Evolutionary conservation across 441 rosid species (phyloP), one percentile per base, ranked within the genome.

Genomic region (Jatropha multifida): DNA sequence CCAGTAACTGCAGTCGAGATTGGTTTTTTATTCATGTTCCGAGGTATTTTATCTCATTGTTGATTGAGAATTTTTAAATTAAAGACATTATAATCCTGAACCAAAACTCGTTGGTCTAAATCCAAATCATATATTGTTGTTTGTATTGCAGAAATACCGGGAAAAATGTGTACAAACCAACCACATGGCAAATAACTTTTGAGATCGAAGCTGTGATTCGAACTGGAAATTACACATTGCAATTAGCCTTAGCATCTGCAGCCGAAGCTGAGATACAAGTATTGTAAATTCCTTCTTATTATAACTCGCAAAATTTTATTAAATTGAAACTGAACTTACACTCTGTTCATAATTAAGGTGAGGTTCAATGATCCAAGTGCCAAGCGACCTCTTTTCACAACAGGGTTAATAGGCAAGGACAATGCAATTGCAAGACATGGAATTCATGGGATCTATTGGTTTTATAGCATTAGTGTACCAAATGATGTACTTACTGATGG

Each of bases 211-310:
- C 63, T 8, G 79, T 79, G 10, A 70, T 77, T 59, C 41, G 38
- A 37, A 65, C 11, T 3, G 86, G 85, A n/a, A 69, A 76, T 66
- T 89, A 93, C 72, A 86, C 88, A 7, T 79, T 93, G 74, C 94
- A 84, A 62, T 37, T 92, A 77, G 91, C 98, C 48, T 73, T 92
- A 81, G 98, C 96, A 38, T 81, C 94, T 18, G 90, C 92, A 27
- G 59, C 76, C 60, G 42, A 46, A 23, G 85, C 92, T 41, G 81
- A 80, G 55, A 13, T 93, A 51, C 83, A 90, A 86, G 95, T 91
- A 65, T 27, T 13, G 1, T 51, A 51, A 15, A 32, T 32, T 32
- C 32, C 0, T 1, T 32, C 32, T 32, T 32, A 32, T 32, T 32
- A 32, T 32, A 1, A 32, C 32, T 32, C 2, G 1, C 32, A 32